Evolutionary conservation across 352 stramenopile species (phyloP), one percentile per base, ranked within the genome.

Genomic region (Blastocystis sp.): DNA sequence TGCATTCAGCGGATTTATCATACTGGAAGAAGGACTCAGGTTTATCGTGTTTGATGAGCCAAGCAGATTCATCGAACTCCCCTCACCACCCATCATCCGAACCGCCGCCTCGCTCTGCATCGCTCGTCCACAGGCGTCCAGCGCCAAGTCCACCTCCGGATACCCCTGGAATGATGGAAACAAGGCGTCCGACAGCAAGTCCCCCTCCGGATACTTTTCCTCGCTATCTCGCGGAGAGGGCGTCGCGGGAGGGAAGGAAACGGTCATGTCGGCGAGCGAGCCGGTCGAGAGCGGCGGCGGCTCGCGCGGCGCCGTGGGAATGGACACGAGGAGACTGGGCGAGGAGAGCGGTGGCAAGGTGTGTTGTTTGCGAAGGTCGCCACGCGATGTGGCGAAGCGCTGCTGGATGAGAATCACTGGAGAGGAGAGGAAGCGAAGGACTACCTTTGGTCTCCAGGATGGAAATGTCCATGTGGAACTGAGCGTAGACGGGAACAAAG

Each of bases 141-240:
- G 3, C 4, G 4, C 32, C 51, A 32, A 27, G 32, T 6, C 11
- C 4, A 11, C 11, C 3, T 59, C 32, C 4, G 63, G 42, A 65
- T 65, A 44, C 0, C 21, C 36, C 3, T 54, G 69, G 9, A 81
- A 32, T 42, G 69, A 81, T n/a, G 69, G 69, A 42, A 81, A 64
- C 29, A 81, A 38, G 27, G 69, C 29, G 36, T 81, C 69, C 7
- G 69, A 81, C 7, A 81, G 38, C 61, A 81, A 81, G 7, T 11
- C n/a, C n/a, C n/a, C n/a, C n/a, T n/a, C n/a, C n/a, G n/a, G n/a
- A n/a, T n/a, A n/a, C n/a, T n/a, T n/a, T n/a, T n/a, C n/a, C n/a
- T n/a, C n/a, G n/a, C n/a, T n/a, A n/a, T n/a, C n/a, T 16, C 24
- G 44, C 44, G 8, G 44, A 8, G 44, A 51, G 44, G 8, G 44